Percentiles rank a stretch among this genome's conserved stretches.
phyloP scores from a whole-genome alignment of 2,329 filamentous ascomycete species.

The Trichophyton equinum region DNA sequence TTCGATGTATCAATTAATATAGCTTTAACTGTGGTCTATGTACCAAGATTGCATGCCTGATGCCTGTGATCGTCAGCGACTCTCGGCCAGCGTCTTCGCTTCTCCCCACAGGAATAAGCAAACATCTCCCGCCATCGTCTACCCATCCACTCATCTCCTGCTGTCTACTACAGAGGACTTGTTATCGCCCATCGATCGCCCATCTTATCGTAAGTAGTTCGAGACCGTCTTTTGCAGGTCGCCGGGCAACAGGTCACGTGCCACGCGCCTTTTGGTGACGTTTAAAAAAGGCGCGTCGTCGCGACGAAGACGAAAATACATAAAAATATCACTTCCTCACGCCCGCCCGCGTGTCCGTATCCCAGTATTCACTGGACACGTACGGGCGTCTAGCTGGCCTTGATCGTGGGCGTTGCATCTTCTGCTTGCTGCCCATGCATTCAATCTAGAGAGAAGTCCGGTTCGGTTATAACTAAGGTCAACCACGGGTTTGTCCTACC shows the following conservation, averaged over 20 bases:
- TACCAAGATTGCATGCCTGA: too few relatives aligned
- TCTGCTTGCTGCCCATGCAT: background rate
- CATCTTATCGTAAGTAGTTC: too few relatives aligned
- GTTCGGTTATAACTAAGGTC: background rate
- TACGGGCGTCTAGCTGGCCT: background rate
- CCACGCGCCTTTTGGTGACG: background rate
- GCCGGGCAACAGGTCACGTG: background rate
- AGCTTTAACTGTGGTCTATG: too few relatives aligned
- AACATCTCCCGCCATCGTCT: too few relatives aligned
- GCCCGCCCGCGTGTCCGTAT: background rate
- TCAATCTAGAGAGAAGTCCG: background rate
- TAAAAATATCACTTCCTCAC: background rate
- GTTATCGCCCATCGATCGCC: too few relatives aligned
- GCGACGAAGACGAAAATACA: background rate
- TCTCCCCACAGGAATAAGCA: too few relatives aligned
- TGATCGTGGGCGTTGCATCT: background rate
- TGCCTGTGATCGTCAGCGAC: too few relatives aligned
- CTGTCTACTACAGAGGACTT: too few relatives aligned
- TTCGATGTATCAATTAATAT: too few relatives aligned
- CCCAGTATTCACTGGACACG: background rate
- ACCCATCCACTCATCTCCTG: too few relatives aligned
- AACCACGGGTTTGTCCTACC: too few relatives aligned
- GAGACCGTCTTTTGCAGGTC: background rate
- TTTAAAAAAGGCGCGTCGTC: constrained; percentile 8
- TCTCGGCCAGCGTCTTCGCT: too few relatives aligned